phyloP scores from a whole-genome alignment of 495 filamentous ascomycete species.

The Tuber brumale region DNA sequence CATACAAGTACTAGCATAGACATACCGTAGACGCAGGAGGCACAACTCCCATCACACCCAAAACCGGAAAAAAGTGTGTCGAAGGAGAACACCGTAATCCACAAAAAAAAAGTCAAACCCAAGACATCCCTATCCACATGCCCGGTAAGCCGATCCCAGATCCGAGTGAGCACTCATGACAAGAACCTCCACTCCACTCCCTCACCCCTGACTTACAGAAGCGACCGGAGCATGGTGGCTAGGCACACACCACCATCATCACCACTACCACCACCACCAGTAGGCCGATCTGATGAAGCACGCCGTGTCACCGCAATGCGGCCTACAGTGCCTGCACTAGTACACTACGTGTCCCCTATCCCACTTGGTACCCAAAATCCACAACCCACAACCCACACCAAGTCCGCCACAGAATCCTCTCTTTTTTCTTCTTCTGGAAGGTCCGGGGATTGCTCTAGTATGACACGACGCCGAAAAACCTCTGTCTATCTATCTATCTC shows the following conservation, averaged over 20 bases:
- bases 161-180: not conserved
- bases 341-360: not conserved
- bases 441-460: not conserved
- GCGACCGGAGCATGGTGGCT: not conserved
- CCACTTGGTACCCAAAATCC: not conserved
- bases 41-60: not conserved
- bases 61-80: not conserved
- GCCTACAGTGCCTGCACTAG: not conserved
- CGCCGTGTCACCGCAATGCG: not conserved
- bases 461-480: not conserved
- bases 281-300: not conserved
- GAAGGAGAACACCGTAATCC: not conserved
- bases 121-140: not conserved
- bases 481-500: not conserved
- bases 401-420: not conserved
- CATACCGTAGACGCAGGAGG: not conserved
- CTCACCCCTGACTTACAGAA: not conserved
- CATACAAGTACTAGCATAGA: not conserved
- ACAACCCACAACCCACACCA: not conserved
- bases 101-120: not conserved
- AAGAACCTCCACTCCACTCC: not conserved
- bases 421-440: not conserved
- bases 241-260: not conserved
- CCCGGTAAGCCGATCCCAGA: not conserved
- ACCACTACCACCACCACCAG: not conserved